Conservation (phyloP, 2,329 filamentous ascomycete genomes). For the Cryphonectria radicalis region DNA sequence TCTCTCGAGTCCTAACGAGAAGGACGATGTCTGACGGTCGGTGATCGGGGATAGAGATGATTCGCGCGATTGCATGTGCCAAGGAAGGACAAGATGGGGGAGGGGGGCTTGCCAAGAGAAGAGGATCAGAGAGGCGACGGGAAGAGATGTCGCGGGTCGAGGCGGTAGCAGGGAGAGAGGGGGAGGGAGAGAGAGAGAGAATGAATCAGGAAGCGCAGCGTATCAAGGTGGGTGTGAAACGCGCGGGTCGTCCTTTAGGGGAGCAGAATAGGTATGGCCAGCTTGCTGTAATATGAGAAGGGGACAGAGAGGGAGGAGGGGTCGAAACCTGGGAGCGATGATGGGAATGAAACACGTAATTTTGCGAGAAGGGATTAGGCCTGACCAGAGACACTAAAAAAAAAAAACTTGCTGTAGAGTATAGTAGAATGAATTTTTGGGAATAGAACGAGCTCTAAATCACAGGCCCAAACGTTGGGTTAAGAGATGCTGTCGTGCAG, state of each 20-base stretch:
- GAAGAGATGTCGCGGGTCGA: constrained; percentile 22
- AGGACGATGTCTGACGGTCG: constrained; percentile 2
- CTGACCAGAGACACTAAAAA: neutral
- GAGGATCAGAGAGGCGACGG: constrained; percentile 21
- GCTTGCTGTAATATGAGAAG: neutral
- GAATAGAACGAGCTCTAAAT: neutral
- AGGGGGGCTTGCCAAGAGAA: constrained; percentile 29
- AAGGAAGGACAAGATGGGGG: constrained; percentile 35
- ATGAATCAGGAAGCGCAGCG: neutral
- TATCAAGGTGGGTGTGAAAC: constrained; percentile 11
- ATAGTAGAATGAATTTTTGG: neutral
- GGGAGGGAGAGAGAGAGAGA: constrained; percentile 7
- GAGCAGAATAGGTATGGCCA: neutral
- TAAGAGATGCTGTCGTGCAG: neutral
- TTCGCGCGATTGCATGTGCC: constrained; percentile 38
- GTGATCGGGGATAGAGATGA: constrained; percentile 5
- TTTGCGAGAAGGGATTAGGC: neutral
- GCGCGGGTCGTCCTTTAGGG: neutral
- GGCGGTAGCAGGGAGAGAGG: constrained; percentile 16
- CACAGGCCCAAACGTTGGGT: neutral
- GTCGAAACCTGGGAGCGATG: neutral
- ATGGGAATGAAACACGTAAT: constrained; percentile 3
- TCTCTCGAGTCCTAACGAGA: constrained; percentile 8
- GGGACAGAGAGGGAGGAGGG: neutral
- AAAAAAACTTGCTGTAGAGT: neutral